Evolutionary conservation across 345 rosid species (phyloP).

Genomic region (Citrus mangshanensis): DNA sequence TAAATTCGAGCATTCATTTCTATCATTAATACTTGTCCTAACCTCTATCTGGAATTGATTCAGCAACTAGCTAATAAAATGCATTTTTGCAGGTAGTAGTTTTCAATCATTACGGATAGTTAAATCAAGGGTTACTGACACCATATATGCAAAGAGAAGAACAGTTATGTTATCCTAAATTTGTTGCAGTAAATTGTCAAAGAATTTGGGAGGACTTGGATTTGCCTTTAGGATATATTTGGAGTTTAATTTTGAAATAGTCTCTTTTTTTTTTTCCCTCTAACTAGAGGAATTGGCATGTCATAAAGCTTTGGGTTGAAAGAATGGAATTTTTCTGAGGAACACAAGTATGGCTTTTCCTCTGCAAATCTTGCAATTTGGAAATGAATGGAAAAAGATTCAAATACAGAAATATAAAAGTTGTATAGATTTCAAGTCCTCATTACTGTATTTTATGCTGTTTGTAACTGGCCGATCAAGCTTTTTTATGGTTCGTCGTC

Average conservation of each 20-base stretch:
- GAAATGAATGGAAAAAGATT: not conserved
- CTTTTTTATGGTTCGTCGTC: not conserved
- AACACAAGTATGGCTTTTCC: not conserved
- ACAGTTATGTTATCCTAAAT: not conserved
- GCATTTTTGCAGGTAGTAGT: not conserved
- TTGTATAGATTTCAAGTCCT: too few relatives aligned
- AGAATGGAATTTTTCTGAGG: not conserved
- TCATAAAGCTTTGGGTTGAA: not conserved
- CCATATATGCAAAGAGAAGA: not conserved
- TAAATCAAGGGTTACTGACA: not conserved
- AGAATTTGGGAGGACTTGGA: not conserved
- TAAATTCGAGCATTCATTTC: not conserved
- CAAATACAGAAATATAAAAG: not conserved
- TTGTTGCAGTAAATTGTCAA: not conserved
- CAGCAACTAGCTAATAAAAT: not conserved
- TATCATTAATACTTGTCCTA: not conserved
- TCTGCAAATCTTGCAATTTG: not conserved
- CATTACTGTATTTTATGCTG: not conserved
- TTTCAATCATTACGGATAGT: not conserved
- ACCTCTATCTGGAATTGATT: not conserved
- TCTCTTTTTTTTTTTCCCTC: not conserved
- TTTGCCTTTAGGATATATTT: not conserved
- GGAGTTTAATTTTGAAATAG: not conserved
- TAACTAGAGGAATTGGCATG: not conserved
- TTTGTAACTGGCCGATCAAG: not conserved